These are phyloP conservation scores for Podospora sp. DNA, from an alignment of 495 filamentous ascomycete genomes.

Conservation along the genomic window DNA sequence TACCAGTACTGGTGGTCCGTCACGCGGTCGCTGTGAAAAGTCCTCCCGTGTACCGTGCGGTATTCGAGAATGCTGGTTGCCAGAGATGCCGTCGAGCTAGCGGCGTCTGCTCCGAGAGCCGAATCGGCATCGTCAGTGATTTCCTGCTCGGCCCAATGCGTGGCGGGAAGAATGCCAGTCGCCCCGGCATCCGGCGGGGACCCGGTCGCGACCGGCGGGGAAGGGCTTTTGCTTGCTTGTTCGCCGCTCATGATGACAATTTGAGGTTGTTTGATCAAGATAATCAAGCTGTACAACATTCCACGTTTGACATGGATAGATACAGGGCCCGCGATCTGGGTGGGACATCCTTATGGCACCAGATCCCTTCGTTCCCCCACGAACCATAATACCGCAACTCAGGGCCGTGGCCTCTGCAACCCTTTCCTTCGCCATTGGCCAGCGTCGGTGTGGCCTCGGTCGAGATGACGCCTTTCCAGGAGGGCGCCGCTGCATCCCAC, in stretches of 20 bases:
- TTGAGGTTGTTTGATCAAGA: not conserved
- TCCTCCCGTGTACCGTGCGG: constrained; percentile 42
- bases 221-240: not conserved
- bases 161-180: not conserved
- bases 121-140: constrained; percentile 41
- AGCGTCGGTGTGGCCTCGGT: too few species aligned
- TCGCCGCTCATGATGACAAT: not conserved
- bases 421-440: too few species aligned
- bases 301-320: too few species aligned
- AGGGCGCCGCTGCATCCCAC: too few species aligned
- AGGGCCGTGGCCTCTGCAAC: too few species aligned
- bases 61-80: constrained; percentile 48
- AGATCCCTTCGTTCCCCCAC: too few species aligned
- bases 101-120: constrained; percentile 35
- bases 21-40: constrained; percentile 37
- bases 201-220: not conserved
- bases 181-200: not conserved
- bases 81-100: constrained; percentile 48
- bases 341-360: too few species aligned
- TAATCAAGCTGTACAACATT: too few species aligned
- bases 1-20: constrained; percentile 36
- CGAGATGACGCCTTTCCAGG: too few species aligned
- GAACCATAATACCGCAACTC: too few species aligned
- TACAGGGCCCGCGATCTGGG: too few species aligned
- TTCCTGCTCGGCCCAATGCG: not conserved